Percentiles rank a stretch among this genome's conserved stretches.
Evolutionary conservation across 1,284 basidiomycete species (phyloP).

Genomic region (Ceratorhiza oryzae-sativae): DNA sequence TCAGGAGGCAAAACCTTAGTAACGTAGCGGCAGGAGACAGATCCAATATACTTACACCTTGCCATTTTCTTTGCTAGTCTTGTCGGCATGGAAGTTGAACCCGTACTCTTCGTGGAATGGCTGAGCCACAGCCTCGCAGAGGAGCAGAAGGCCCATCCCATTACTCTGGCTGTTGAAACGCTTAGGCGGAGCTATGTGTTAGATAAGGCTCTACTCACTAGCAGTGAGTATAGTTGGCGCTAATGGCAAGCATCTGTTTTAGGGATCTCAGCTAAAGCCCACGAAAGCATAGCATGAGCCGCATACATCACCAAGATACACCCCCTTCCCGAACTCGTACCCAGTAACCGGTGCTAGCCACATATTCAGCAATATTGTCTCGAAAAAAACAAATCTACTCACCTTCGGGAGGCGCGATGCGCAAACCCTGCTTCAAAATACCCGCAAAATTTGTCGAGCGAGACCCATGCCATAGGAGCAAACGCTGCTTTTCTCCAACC

Average conservation of each 20-base stretch:
- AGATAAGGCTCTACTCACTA: conserved; percentile 52
- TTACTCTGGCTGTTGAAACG: conserved; percentile 56
- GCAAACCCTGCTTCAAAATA: conserved; percentile 69
- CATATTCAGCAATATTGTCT: conserved; percentile 6
- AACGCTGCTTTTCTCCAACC: conserved; percentile 59
- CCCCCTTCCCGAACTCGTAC: conserved; percentile 67
- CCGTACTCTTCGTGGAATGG: conserved; percentile 60
- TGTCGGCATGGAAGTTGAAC: conserved; percentile 62
- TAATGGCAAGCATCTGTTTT: conserved; percentile 46
- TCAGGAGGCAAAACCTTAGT: background rate
- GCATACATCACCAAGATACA: conserved; percentile 66
- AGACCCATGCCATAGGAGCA: conserved; percentile 72
- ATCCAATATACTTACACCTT: conserved; percentile 48
- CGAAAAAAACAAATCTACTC: background rate
- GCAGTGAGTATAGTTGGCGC: conserved; percentile 45
- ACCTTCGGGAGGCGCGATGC: conserved; percentile 72
- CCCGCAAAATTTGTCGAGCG: conserved; percentile 70
- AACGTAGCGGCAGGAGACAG: background rate
- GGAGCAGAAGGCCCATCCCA: conserved; percentile 60
- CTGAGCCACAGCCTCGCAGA: conserved; percentile 66
- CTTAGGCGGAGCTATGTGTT: background rate
- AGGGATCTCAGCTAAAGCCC: background rate
- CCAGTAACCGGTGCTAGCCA: conserved; percentile 20
- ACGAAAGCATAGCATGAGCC: background rate
- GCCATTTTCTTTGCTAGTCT: conserved; percentile 56